Evolutionary conservation across 768 basidiomycete species (phyloP), one percentile per base, ranked within the genome.

Genomic region (Boletus edulis): DNA sequence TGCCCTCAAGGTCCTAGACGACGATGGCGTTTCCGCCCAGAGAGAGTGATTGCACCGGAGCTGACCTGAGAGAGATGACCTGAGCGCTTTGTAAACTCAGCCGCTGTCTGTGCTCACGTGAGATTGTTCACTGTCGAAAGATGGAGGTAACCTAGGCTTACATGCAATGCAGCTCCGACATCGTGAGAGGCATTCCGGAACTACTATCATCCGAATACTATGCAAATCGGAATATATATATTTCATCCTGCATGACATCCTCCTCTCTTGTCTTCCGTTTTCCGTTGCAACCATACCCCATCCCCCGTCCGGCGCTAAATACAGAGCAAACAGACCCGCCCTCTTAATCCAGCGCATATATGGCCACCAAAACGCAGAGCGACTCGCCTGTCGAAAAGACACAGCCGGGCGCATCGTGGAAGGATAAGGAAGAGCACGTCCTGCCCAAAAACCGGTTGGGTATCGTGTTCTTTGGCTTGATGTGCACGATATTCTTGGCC

Each of bases 391-490:
- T 50, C 41, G 58, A 57, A 29, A 74, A 76, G 41, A 62, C 57
- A 2, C 49, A 58, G 48, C 79, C 78, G 5, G 82, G 80, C 2
- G 76, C 78, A 22, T 77, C 82, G 18, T 85, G 84, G 84, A 80
- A 77, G 54, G 66, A 67, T 7, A 70, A 75, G 49, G 84, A 86
- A 57, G 74, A 77, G 17, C 83, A 85, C 32, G 71, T 77, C 12
- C 60, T 86, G n/a, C 84, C 84, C 7, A 54, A 59, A 50, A 69
- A 63, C 37, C 55, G 63, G 12, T 6, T 66, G 22, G 13, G 58
- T 1, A 54, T 67, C 49, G 70, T 73, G 0, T 64, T 67, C 47
- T 45, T 68, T 31, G 71, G 65, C 24, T 38, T 72, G 10, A 69
- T 69, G 68, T 68, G 69, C 55, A 62, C 62, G 22, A 56, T 63